Evolutionary conservation across 805 yeast species (phyloP).

Genomic region (Candida awuae): DNA sequence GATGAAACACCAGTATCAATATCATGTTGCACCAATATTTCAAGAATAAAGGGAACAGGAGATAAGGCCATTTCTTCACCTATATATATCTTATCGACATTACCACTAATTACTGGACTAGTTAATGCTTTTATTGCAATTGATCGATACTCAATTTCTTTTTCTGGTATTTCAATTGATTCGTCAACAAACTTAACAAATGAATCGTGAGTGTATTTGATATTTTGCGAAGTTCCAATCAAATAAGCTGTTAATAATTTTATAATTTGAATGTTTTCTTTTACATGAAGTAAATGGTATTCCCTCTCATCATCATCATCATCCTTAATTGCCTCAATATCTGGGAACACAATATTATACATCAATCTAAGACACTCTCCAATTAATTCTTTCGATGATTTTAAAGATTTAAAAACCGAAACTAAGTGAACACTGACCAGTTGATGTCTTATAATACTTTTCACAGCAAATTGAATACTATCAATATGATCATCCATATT

Average conservation of each 20-base stretch:
- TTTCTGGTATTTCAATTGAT: constrained; percentile 6
- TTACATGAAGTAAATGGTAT: neutral
- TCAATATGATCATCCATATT: constrained; percentile 23
- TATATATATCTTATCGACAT: constrained; percentile 34
- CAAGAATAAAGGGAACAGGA: constrained; percentile 41
- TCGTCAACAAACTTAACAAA: constrained; percentile 20
- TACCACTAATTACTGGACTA: constrained; percentile 33
- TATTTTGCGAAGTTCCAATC: constrained; percentile 24
- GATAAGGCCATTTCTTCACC: constrained; percentile 29
- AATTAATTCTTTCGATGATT: constrained; percentile 5
- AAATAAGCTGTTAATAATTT: constrained; percentile 30
- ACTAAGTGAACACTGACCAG: constrained; percentile 15
- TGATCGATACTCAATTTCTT: constrained; percentile 22
- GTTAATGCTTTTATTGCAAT: constrained; percentile 37
- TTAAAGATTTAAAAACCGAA: constrained; percentile 4
- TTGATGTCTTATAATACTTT: constrained; percentile 15
- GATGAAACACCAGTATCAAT: constrained; percentile 16
- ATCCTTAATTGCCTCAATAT: neutral
- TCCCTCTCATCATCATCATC: neutral
- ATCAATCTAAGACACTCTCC: constrained; percentile 6
- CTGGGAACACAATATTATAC: constrained; percentile 7
- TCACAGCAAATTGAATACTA: constrained; percentile 22
- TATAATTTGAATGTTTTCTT: constrained; percentile 12
- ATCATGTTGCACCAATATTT: constrained; percentile 36
- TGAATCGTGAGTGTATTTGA: constrained; percentile 17